Base-by-base conservation (phyloP, 1,284 basidiomycete genomes). In the Erythrobasidium hasegawianum region DNA sequence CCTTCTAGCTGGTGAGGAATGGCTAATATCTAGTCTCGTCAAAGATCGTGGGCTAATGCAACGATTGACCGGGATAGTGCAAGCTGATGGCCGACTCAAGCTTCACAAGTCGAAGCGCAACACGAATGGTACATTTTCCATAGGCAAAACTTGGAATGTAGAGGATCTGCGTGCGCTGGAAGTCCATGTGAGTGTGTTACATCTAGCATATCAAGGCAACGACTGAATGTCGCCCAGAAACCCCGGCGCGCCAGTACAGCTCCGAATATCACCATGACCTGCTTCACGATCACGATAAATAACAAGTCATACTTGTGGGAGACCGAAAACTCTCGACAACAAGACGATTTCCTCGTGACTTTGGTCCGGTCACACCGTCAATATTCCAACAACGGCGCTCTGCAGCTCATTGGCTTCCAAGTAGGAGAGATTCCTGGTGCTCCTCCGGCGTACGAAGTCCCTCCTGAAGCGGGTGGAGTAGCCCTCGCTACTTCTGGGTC, bases 61-160 rank as follows among this genome's bases (percentile, higher is more conserved):
- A 7, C 7, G 8, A 14, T 18, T 16, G n/a, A 47, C 43, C 43
- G 16, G 43, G 43, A n/a, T 49, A 60, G 68, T 67, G 57, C 60
- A 43, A 43, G 33, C 45, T n/a, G 66, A 64, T 41, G 59, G 66
- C 13, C 24, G 56, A 62, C 64, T 70, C 1, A 77, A 57, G 45
- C 54, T 97, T 24, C 92, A 98, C 83, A 98, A 99, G 78, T 92
- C 93, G 7, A 97, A 97, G 78, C 79, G 91, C 68, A 98, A 99
- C 77, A 86, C 87, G 41, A 98, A 97, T 75, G 89, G 90, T 41
- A 86, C 89, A 0, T 98, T 96, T 79, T 97, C 93, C 20, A 90
- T 97, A 61, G 96, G 96, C 22, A 99, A 99, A 81, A 93, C 94
- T 9, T 99, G 96, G 96, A 84, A 83, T 70, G 78, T 97, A 47